Conservation (phyloP, 2,329 filamentous ascomycete genomes). For the Nemania sp. region DNA sequence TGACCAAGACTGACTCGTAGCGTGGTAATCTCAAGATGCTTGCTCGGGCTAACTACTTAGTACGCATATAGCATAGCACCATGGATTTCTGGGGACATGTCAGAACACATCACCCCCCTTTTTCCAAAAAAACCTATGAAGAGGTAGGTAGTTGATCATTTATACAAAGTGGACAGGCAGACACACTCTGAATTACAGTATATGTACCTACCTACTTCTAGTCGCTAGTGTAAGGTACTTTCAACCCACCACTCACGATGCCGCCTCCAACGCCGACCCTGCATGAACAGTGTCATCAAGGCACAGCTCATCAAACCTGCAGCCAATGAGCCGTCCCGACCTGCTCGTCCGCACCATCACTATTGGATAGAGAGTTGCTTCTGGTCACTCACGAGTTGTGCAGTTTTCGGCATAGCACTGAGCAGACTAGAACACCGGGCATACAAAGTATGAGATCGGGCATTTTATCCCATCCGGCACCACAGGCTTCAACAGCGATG, state of each 20-base stretch:
- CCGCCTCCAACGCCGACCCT: slow-evolving; percentile 18
- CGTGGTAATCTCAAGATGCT: too few relatives aligned
- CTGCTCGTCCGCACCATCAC: slow-evolving; percentile 7
- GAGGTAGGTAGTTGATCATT: too few relatives aligned
- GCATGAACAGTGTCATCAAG: slow-evolving; percentile 24
- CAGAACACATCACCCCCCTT: too few relatives aligned
- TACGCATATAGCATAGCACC: too few relatives aligned
- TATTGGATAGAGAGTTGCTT: slow-evolving; percentile 11
- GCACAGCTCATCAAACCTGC: slow-evolving; percentile 28
- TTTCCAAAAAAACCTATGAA: too few relatives aligned
- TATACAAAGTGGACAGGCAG: too few relatives aligned
- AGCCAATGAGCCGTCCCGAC: slow-evolving; percentile 23
- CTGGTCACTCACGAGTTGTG: background rate
- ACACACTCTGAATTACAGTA: background rate
- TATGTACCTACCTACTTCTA: background rate
- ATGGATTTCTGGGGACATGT: too few relatives aligned
- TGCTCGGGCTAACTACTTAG: too few relatives aligned
- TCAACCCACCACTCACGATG: slow-evolving; percentile 11
- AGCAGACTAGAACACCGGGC: too few relatives aligned
- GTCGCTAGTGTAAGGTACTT: background rate
- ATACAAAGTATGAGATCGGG: background rate
- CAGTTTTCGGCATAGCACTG: background rate
- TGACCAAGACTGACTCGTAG: too few relatives aligned
- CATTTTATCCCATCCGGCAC: background rate
- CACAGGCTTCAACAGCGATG: too few relatives aligned